Conservation (phyloP, 23 red algal genomes). For the Gracilaria gracilis region DNA sequence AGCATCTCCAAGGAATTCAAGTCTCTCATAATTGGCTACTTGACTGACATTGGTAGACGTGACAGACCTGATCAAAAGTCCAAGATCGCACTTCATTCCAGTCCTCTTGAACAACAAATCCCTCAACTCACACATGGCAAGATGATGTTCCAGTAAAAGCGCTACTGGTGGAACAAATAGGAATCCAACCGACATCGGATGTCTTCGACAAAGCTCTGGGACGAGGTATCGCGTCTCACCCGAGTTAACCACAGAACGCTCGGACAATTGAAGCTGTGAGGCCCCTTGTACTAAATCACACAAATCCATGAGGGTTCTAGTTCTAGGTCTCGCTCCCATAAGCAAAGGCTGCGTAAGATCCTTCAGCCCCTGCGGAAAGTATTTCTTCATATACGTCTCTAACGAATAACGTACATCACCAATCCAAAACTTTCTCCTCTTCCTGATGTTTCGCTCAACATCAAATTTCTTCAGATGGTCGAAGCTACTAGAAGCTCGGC, state of each 20-base stretch:
- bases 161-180: conserved; percentile 59
- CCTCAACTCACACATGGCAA: conserved; percentile 42
- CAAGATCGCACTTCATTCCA: conserved; percentile 11
- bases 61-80: conserved; percentile 27
- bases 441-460: conserved; percentile 41
- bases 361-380: neutral
- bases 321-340: neutral
- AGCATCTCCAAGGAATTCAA: conserved; percentile 75
- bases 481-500: neutral
- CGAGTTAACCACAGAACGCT: neutral
- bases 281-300: conserved; percentile 32
- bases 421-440: conserved; percentile 56
- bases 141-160: conserved; percentile 47
- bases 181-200: conserved; percentile 35
- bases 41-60: conserved; percentile 42
- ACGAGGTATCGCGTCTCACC: conserved; percentile 17
- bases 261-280: conserved; percentile 15
- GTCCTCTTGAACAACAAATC: conserved; percentile 18
- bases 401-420: conserved; percentile 40
- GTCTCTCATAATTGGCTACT: conserved; percentile 67
- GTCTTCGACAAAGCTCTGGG: conserved; percentile 47
- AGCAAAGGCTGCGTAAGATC: conserved; percentile 68
- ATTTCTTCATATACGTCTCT: conserved; percentile 57
- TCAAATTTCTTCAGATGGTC: conserved; percentile 30
- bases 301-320: conserved; percentile 29